Conservation (phyloP, 176 grass and related monocot species). For the Sorghum bicolor region Sorghum_bicolor_NCBIv3 NC_012879.2:57963501-57964000, state of each 20-base stretch:
- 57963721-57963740: not conserved
- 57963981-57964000: too few relatives aligned
- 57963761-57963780: not conserved
- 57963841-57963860: too few relatives aligned
- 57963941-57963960: too few relatives aligned
- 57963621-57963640: not conserved
- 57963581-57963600: not conserved
- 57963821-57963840: not conserved
- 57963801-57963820: not conserved
- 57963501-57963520: not conserved
- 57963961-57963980: too few relatives aligned
- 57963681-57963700: not conserved
- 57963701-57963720: not conserved
- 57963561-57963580: not conserved
- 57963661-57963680: not conserved
- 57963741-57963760: not conserved
- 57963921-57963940: too few relatives aligned
- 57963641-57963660: not conserved
- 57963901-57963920: too few relatives aligned
- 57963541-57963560: not conserved
- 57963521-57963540: not conserved
- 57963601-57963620: not conserved
- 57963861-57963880: too few relatives aligned
- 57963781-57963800: not conserved
- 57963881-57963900: too few relatives aligned